A percentile compares a stretch with the other conserved stretches of the same genome.
These are phyloP conservation scores for Trichoderma harzianum DNA, from an alignment of 2,329 filamentous ascomycete species.

Conservation along the genomic window DNA sequence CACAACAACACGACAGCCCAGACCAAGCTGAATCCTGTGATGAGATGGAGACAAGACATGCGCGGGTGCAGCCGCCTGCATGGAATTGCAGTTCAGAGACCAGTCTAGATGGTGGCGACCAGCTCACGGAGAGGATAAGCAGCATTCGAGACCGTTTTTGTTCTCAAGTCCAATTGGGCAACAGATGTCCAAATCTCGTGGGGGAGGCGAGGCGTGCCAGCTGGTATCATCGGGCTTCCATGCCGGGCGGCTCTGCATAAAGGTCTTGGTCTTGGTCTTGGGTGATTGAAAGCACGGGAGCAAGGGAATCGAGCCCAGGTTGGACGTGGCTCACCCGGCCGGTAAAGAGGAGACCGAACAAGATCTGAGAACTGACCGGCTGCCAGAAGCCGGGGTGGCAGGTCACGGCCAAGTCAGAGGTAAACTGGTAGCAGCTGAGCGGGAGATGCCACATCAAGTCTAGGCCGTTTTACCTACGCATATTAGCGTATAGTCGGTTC, in stretches of 20 bases:
- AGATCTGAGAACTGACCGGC: slow-evolving; percentile 21
- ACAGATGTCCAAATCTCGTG: neutral
- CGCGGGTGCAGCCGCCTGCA: neutral
- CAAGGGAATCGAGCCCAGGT: neutral
- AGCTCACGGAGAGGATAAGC: slow-evolving; percentile 1
- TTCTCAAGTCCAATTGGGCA: neutral
- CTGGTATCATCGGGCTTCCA: neutral
- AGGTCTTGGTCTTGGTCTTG: neutral
- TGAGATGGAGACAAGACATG: neutral
- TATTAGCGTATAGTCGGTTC: neutral
- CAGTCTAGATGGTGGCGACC: slow-evolving; percentile 1
- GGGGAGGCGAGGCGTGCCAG: neutral
- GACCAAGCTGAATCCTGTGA: neutral
- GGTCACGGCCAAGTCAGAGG: slow-evolving; percentile 17
- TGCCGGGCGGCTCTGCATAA: neutral
- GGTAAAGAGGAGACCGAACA: slow-evolving; percentile 19
- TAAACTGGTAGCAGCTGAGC: slow-evolving; percentile 5
- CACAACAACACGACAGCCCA: neutral
- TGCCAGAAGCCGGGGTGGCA: neutral
- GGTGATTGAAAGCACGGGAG: neutral
- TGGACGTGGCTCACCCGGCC: slow-evolving; percentile 12
- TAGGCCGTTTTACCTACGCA: slow-evolving; percentile 18
- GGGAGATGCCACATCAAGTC: neutral
- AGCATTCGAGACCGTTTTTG: neutral
- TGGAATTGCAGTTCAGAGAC: neutral